Evolutionary conservation across 768 basidiomycete genomes (phyloP), one percentile per base, ranked within the genome.

Genomic region (Rhizopogon vulgaris): DNA sequence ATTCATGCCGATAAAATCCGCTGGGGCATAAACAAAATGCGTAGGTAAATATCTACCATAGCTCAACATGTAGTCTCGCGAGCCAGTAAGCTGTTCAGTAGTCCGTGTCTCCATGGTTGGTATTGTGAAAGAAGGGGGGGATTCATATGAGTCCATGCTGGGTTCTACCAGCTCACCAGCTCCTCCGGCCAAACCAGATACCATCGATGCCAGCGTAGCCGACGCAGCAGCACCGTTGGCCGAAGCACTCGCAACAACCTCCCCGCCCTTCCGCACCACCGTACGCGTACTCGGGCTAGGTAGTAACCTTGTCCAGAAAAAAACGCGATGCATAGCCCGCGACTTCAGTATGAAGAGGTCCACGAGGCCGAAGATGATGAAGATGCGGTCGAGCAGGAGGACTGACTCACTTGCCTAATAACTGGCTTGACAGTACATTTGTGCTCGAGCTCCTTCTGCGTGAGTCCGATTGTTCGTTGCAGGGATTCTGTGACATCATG

Each of bases 391-490:
- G 17, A 94, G 73, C 83, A n/a, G n/a, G n/a, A n/a, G n/a, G n/a
- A n/a, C n/a, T n/a, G n/a, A n/a, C n/a, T n/a, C n/a, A 63, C 74
- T 39, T 60, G 88, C 91, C 89, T 36, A 98, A 80, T 64, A 94
- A 81, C 63, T 99, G 94, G 5, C 77, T 77, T 3, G 90, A 83
- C 45, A 95, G 76, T 6, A 94, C 90, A 0, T n/a, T 90, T 94
- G 22, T 83, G 81, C 61, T 97, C 90, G 2, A 99, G 82, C 62
- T 98, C 96, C 38, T 80, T 82, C 69, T 95, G 91, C 90, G 98
- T 91, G 4, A 92, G 71, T 11, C 72, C 76, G 36, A 92, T 78
- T 4, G 94, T 97, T 34, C 94, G 80, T 42, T 90, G 83, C 8
- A 98, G 73, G 3, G 90, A 83, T 18, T 89, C 86, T 1, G 94